Evolutionary conservation across 164 flowering plant genomes (phyloP), one percentile per base, ranked within the genome.

Genomic region (Sextonia rubra): DNA sequence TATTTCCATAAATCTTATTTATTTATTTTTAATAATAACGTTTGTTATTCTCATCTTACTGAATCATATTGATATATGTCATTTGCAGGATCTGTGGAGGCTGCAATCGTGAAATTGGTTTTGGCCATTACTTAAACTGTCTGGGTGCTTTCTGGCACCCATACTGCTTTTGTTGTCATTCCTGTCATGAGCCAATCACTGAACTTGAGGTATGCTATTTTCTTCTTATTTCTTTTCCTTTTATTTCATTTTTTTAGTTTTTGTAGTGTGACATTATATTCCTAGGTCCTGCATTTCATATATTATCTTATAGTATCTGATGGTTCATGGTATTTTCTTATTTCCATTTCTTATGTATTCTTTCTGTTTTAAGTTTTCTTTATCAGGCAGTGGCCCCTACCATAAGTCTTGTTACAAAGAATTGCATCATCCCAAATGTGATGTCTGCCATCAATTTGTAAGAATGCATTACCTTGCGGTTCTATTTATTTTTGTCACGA

Each of bases 381-480:
- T 94, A 87, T 91, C 98, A 85, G 97, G 98, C 69, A 83, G 25
- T 26, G 82, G 89, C 70, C 89, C 96, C 26, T 94, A 88, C 82
- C 98, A 92, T 78, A 91, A 91, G 79, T 78, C 93, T 48, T 94
- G 99, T 78, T 94, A 90, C 83, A 92, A 85, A 74, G 97, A 94
- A 83, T 71, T 90, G 76, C 88, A 90, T 24, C 99, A 94, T 85
- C 99, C 99, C 65, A 94, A 89, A 79, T 94, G 98, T 80, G 99
- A 92, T 85, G 99, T 94, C 66, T 94, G 98, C 79, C 91, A 83
- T 72, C 94, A 90, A 82, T 92, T 88, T 82, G 99, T 92, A 90
- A 89, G 95, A 23, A 71, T 49, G 69, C 37, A n/a, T 23, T 23
- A 56, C 30, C 20, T 68, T 25, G 47, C 23, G 4, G 56, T 64